These are phyloP conservation scores for Diaporthe sp. DNA, from an alignment of 2,329 filamentous ascomycete species.

Conservation along the genomic window DNA sequence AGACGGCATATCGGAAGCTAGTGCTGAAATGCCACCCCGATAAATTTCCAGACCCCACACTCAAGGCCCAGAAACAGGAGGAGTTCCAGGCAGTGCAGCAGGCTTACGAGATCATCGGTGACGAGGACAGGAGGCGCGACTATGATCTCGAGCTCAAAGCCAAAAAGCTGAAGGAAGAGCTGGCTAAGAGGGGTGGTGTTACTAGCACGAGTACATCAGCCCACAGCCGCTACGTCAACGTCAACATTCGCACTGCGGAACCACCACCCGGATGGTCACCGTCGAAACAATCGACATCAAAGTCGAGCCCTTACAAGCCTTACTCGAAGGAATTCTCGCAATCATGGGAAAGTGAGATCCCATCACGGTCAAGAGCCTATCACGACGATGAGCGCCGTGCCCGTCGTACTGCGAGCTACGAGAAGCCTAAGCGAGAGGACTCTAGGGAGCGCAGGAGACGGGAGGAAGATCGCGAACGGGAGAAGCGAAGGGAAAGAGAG, in stretches of 20 bases:
- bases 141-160: constrained; percentile 84
- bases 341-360: constrained; percentile 63
- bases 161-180: constrained; percentile 72
- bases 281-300: constrained; percentile 44
- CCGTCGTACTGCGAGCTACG: constrained; percentile 62
- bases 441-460: constrained; percentile 44
- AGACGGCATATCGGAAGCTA: constrained; percentile 85
- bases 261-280: constrained; percentile 55
- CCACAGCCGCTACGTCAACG: constrained; percentile 49
- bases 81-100: constrained; percentile 94
- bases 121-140: constrained; percentile 77
- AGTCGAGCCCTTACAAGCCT: constrained; percentile 49
- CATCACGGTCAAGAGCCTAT: constrained; percentile 49
- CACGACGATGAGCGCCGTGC: constrained; percentile 59
- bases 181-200: constrained; percentile 56
- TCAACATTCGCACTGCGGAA: constrained; percentile 66
- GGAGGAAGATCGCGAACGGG: constrained; percentile 47
- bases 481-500: constrained; percentile 45
- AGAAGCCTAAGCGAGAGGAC: constrained; percentile 44
- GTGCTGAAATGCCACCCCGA: constrained; percentile 92
- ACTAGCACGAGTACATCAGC: constrained; percentile 55
- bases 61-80: constrained; percentile 83
- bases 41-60: constrained; percentile 83
- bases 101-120: constrained; percentile 90
- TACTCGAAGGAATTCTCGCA: constrained; percentile 47